Evolutionary conservation across 2,329 filamentous ascomycete species (phyloP).

Genomic region (Stachybotrys chlorohalonatus): DNA sequence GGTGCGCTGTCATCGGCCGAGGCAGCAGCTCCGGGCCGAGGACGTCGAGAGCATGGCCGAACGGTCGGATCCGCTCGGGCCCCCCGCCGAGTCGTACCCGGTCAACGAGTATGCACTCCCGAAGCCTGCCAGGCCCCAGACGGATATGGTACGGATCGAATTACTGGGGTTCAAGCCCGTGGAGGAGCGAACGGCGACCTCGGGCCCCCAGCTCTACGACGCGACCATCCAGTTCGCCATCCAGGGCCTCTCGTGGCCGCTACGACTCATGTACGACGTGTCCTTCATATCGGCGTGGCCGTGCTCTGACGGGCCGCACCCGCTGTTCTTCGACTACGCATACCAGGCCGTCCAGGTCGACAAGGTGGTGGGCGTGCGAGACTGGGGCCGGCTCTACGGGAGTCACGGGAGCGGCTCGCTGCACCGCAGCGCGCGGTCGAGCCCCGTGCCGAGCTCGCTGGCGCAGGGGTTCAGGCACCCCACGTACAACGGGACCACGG

Average conservation of each 20-base stretch:
- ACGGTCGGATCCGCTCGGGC: conserved; percentile 61
- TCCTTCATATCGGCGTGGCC: conserved; percentile 59
- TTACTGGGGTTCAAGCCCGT: conserved; percentile 49
- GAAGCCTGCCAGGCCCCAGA: conserved; percentile 43
- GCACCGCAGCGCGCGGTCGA: conserved; percentile 23
- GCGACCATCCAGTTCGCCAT: conserved; percentile 56
- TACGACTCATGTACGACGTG: conserved; percentile 55
- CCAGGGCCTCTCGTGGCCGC: conserved; percentile 52
- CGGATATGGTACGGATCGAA: conserved; percentile 62
- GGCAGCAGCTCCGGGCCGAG: conserved; percentile 44
- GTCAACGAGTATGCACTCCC: conserved; percentile 59
- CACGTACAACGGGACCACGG: conserved; percentile 5
- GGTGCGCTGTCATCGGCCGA: conserved; percentile 51
- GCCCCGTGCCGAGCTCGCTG: conserved; percentile 20
- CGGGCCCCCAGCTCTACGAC: conserved; percentile 43
- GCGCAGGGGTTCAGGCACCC: conserved; percentile 11
- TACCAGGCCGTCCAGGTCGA: conserved; percentile 52
- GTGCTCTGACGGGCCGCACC: conserved; percentile 54
- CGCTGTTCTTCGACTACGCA: conserved; percentile 64
- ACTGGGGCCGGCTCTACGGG: conserved; percentile 50
- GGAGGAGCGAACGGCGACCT: conserved; percentile 11
- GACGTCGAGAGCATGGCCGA: conserved; percentile 59
- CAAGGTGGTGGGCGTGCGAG: conserved; percentile 53
- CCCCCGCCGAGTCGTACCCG: conserved; percentile 51
- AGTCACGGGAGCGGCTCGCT: conserved; percentile 9